These are phyloP conservation scores for Ballota nigra DNA, from an alignment of 257 asterid genomes.

Conservation along the genomic window DNA sequence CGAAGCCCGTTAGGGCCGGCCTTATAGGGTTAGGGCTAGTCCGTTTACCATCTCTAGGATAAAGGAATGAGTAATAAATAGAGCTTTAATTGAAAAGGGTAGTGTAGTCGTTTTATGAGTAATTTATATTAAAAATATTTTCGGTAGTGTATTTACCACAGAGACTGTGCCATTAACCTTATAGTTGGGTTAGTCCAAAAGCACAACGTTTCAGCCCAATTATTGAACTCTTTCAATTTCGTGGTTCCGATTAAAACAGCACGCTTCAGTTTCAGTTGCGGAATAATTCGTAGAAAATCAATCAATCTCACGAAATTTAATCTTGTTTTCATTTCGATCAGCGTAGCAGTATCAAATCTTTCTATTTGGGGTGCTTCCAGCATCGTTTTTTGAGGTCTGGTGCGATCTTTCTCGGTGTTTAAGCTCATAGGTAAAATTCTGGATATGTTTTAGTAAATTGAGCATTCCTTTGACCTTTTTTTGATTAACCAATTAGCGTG, in stretches of 20 bases:
- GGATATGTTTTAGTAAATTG: background rate
- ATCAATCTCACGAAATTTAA: background rate
- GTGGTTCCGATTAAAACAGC: slow-evolving; percentile 30
- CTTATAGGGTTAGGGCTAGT: too few relatives aligned
- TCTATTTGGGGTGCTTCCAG: slow-evolving; percentile 10
- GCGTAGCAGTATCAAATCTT: background rate
- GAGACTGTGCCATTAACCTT: too few relatives aligned
- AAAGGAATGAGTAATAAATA: too few relatives aligned
- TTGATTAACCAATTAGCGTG: background rate
- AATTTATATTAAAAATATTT: too few relatives aligned
- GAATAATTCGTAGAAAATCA: background rate
- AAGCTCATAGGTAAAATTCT: background rate
- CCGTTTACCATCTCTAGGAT: too few relatives aligned
- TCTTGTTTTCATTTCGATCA: background rate
- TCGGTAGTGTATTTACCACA: too few relatives aligned
- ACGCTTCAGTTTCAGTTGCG: slow-evolving; percentile 18
- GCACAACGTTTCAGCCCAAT: slow-evolving; percentile 17
- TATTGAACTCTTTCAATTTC: background rate
- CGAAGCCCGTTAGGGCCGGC: too few relatives aligned
- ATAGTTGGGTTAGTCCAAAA: too few relatives aligned
- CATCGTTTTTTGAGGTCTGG: slow-evolving; percentile 30
- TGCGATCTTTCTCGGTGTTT: background rate
- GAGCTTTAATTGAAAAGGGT: too few relatives aligned
- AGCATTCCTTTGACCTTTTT: background rate
- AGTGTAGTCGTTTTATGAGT: too few relatives aligned